A percentile compares a stretch with the other conserved stretches of the same genome.
phyloP scores from a whole-genome alignment of 495 filamentous ascomycete genomes.

The Aspergillus leporis region DNA sequence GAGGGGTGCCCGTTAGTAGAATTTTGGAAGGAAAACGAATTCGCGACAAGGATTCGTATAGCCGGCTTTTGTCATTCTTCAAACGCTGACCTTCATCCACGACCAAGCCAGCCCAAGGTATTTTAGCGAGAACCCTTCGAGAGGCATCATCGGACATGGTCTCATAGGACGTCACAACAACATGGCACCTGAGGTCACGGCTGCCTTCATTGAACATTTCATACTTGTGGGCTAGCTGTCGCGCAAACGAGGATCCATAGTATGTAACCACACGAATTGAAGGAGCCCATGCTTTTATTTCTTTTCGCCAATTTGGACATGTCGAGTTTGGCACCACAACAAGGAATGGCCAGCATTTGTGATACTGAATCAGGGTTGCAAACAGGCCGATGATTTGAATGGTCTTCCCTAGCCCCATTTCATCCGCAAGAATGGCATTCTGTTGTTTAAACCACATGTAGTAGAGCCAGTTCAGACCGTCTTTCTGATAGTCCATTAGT shows the following conservation, averaged over 20 bases:
- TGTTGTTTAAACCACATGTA: constrained; percentile 79
- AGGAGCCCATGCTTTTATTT: constrained; percentile 93
- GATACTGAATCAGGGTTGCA: constrained; percentile 73
- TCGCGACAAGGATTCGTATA: constrained; percentile 70
- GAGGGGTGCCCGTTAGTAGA: constrained; percentile 83
- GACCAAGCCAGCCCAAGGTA: constrained; percentile 85
- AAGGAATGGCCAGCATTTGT: constrained; percentile 87
- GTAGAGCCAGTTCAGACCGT: constrained; percentile 96
- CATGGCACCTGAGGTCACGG: constrained; percentile 72
- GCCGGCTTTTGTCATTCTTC: constrained; percentile 84
- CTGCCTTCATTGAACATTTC: constrained; percentile 76
- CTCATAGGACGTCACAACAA: constrained; percentile 94
- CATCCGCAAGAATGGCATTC: constrained; percentile 95
- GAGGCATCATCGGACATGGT: constrained; percentile 71
- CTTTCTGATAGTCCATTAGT: constrained; percentile 91
- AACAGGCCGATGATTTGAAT: constrained; percentile 89
- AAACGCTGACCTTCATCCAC: constrained; percentile 96
- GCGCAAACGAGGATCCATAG: constrained; percentile 71
- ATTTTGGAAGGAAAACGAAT: constrained; percentile 79
- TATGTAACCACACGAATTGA: constrained; percentile 85
- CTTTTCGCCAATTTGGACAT: constrained; percentile 93
- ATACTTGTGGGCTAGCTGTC: constrained; percentile 68
- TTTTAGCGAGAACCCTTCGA: constrained; percentile 57
- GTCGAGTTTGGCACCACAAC: constrained; percentile 93
- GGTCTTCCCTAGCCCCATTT: constrained; percentile 99